Evolutionary conservation across 768 basidiomycete genomes (phyloP), one percentile per base, ranked within the genome.

Genomic region (Amanita brunnescens): DNA sequence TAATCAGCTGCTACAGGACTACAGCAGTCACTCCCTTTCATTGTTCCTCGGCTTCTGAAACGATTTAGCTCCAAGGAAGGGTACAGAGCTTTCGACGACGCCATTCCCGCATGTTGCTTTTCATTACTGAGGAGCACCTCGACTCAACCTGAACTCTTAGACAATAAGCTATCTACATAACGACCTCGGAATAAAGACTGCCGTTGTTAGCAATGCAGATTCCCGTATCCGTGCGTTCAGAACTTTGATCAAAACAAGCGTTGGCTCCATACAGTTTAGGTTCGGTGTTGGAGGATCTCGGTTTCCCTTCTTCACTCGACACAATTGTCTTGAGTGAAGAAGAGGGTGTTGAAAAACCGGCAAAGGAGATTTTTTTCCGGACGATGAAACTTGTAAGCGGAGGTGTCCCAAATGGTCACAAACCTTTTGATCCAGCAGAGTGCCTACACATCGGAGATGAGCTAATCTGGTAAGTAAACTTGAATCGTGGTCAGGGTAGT

Each of bases 401-500:
- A 9, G 45, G 45, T 35, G 52, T 55, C 10, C 42, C 48, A 6
- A 43, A 48, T 26, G 42, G 45, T 10, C 33, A 60, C 20, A 49
- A 52, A 12, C 54, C 55, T 13, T 68, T 80, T 20, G 48, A 51
- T 7, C 59, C 69, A 1, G 58, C 62, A 23, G 70, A 85, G 58
- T 76, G 74, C 32, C 59, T 90, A 16, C 88, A 91, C 56, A 75
- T 91, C 35, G 89, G 89, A 0, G 88, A 91, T 60, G 87, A 90
- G 55, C 61, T 87, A 26, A 61, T 71, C 44, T 74, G 76, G 88
- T 87, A 57, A 55, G 50, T 44, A 32, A 1, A 30, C n/a, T 12
- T 13, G 2, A 29, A 47, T 30, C n/a, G 16, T 10, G 49, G 13
- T 16, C 18, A n/a, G 48, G 35, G 23, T 47, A n/a, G 26, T 44